Conservation (phyloP, 176 grass and related monocot species). For the Neostapfia colusana region DNA sequence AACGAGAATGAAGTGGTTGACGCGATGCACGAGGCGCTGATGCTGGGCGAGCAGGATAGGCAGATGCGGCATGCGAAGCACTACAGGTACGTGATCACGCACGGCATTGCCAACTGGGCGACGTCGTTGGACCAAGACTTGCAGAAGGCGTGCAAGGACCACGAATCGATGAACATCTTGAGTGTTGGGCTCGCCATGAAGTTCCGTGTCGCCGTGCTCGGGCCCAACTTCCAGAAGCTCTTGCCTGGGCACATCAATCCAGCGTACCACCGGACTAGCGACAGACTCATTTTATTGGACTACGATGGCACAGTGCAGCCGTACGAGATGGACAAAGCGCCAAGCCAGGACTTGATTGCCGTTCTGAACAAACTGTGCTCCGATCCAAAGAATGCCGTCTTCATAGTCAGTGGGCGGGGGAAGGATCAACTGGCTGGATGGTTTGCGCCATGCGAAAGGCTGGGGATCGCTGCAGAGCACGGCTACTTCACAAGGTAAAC, state of each 20-base stretch:
- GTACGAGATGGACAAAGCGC: slow-evolving; percentile 57
- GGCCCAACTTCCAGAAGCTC: slow-evolving; percentile 81
- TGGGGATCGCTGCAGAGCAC: slow-evolving; percentile 85
- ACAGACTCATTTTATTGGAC: too few relatives aligned
- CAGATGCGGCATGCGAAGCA: slow-evolving; percentile 90
- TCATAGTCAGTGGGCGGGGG: slow-evolving; percentile 75
- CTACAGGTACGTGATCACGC: slow-evolving; percentile 74
- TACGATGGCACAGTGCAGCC: too few relatives aligned
- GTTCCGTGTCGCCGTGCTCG: slow-evolving; percentile 84
- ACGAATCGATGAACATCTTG: slow-evolving; percentile 79
- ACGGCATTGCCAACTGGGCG: slow-evolving; percentile 83
- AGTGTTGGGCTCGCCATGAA: slow-evolving; percentile 83
- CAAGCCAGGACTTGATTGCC: slow-evolving; percentile 27
- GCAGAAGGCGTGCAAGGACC: slow-evolving; percentile 79
- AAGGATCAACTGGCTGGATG: slow-evolving; percentile 56
- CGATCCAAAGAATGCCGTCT: slow-evolving; percentile 67
- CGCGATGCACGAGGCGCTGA: slow-evolving; percentile 78
- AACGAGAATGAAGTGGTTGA: slow-evolving; percentile 75
- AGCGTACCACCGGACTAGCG: too few relatives aligned
- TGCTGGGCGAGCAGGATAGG: slow-evolving; percentile 66
- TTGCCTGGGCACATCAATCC: too few relatives aligned
- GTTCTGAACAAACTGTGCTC: slow-evolving; percentile 77
- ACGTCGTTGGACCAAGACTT: slow-evolving; percentile 59
- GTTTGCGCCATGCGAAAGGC: slow-evolving; percentile 64
- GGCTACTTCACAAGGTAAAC: slow-evolving; percentile 78